Evolutionary conservation across 139 green algal genomes (phyloP).

Genomic region (Chlorella ohadii): DNA sequence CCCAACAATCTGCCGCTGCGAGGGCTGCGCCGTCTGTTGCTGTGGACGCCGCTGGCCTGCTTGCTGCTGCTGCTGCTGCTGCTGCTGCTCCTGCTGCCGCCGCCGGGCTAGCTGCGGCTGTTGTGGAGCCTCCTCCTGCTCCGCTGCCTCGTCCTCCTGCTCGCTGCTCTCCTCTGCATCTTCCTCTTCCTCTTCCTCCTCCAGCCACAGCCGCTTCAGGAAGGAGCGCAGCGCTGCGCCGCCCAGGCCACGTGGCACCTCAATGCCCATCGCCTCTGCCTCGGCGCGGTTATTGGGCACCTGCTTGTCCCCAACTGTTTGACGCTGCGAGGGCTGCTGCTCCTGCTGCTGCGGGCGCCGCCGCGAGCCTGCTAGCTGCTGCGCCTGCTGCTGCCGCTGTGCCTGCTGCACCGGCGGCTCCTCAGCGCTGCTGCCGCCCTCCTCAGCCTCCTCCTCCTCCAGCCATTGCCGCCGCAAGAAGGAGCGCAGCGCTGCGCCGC

Average conservation of each 20-base stretch:
- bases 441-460: not conserved
- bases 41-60: not conserved
- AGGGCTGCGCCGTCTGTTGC: not conserved
- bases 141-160: not conserved
- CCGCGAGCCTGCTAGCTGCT: not conserved
- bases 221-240: slow-evolving; percentile 15
- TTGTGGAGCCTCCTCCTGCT: not conserved
- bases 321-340: not conserved
- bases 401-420: not conserved
- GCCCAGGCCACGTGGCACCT: slow-evolving; percentile 5
- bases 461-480: not conserved
- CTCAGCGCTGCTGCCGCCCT: not conserved
- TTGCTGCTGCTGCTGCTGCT: not conserved
- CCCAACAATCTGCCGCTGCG: not conserved
- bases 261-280: not conserved
- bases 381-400: not conserved
- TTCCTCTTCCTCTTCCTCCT: not conserved
- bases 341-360: not conserved
- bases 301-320: too few relatives aligned
- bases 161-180: not conserved
- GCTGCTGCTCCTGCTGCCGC: not conserved
- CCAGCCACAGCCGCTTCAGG: not conserved
- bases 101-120: not conserved
- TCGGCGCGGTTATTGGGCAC: not conserved
- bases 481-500: slow-evolving; percentile 16